Base-by-base conservation (phyloP, 1,139 yeast species). In the Scheffersomyces titani region DNA sequence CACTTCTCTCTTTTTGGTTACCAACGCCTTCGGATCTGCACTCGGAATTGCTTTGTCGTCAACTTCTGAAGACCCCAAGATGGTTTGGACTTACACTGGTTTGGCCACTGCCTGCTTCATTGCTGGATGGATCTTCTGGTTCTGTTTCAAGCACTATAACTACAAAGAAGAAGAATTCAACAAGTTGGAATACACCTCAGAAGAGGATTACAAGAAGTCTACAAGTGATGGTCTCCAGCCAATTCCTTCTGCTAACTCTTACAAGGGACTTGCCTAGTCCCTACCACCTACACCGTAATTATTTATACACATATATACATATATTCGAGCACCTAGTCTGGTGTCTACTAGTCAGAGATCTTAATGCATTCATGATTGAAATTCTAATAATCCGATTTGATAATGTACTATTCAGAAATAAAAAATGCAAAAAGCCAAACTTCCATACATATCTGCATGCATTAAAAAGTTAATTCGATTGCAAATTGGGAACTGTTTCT, bases 41-140 rank as follows among this genome's bases (percentile, higher is more conserved):
- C 53, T 65, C 40, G 69, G 69, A 49, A 65, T 65, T 57, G 68
- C 68, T 11, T 59, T 65, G 50, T 61, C 68, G 3, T 62, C 68
- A 7, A 60, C 63, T 7, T 55, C 68, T 6, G 56, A 54, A 47
- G 56, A 65, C 57, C 69, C 68, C 21, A 65, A 65, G 58, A 58
- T 63, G 46, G 65, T 63, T 47, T 65, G 68, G 68, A 57, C 65
- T 4, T 65, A 58, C 55, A 56, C 67, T 13, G 68, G 68, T 5
- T 62, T 65, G 62, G 66, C 63, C 6, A 49, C 57, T 21, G 58
- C 67, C 13, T 61, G 66, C 55, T 65, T 65, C 56, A 48, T 59
- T 47, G 65, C 65, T 7, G 68, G 68, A 1, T 49, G 60, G 40
- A 54, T 55, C 22, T 65, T 65, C 65, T 65, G 69, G 69, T 4